These are phyloP conservation scores for Psidium friedrichsthalianum DNA, from an alignment of 345 rosid species.

Conservation along the genomic window DNA sequence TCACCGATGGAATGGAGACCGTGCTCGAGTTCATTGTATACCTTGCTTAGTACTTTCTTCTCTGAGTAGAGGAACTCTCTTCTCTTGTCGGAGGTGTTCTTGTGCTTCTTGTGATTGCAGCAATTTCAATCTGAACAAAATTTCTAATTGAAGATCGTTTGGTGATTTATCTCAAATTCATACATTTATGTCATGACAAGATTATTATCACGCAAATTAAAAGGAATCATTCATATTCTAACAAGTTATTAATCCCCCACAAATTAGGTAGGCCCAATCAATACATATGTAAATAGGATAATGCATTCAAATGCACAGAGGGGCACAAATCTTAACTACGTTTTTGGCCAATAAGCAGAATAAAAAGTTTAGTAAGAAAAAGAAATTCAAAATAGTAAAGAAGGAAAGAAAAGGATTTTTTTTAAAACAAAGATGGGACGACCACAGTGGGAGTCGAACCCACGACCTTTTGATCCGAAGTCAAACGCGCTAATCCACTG, in stretches of 20 bases:
- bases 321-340: too few species aligned
- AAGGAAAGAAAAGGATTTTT: not conserved
- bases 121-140: not conserved
- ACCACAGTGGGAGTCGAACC: conserved; percentile 35
- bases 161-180: not conserved
- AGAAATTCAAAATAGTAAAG: not conserved
- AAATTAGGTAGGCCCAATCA: too few species aligned
- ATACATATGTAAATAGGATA: too few species aligned
- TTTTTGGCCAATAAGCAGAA: too few species aligned
- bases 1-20: conserved; percentile 63
- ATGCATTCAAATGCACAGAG: too few species aligned
- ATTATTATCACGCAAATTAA: not conserved
- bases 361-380: not conserved
- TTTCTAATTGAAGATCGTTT: not conserved
- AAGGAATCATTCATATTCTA: not conserved
- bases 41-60: conserved; percentile 25
- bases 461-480: conserved; percentile 50
- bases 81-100: not conserved
- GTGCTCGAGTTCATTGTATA: conserved; percentile 46
- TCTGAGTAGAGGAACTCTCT: not conserved
- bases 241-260: too few species aligned
- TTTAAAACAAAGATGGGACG: not conserved
- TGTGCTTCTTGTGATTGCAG: not conserved
- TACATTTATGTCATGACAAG: not conserved
- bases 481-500: conserved; percentile 47